Percentiles rank a stretch among this genome's conserved stretches.
Conservation (phyloP, 2,329 filamentous ascomycete species). For the Pseudogymnoascus verrucosus region DNA sequence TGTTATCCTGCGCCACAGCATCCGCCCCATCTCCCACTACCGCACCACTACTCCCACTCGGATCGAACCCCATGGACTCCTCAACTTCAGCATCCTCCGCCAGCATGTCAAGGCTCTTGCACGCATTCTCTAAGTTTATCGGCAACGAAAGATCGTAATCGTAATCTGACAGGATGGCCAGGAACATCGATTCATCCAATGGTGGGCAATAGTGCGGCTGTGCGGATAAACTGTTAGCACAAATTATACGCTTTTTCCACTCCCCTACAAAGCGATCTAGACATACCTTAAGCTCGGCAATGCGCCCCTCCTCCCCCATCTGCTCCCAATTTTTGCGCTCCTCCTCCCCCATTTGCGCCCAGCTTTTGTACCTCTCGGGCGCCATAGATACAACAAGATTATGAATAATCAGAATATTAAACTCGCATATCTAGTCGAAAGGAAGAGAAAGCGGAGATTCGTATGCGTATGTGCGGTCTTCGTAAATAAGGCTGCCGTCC, state of each 20-base stretch:
- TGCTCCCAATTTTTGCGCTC: no score
- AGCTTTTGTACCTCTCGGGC: background rate
- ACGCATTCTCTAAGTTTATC: constrained; percentile 46
- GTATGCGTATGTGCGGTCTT: constrained; percentile 4
- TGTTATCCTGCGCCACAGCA: background rate
- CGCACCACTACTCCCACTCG: constrained; percentile 55
- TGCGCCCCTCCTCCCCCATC: background rate
- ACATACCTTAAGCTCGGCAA: background rate
- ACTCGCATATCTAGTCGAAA: background rate
- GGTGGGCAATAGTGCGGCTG: constrained; percentile 66
- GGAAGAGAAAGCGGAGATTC: background rate
- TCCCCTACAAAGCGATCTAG: background rate
- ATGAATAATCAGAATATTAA: background rate
- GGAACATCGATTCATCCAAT: constrained; percentile 69
- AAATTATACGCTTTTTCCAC: background rate
- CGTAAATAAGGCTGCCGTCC: background rate
- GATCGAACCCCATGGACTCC: constrained; percentile 70
- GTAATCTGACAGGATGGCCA: constrained; percentile 68
- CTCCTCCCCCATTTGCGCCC: background rate
- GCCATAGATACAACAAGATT: background rate
- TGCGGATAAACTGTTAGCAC: background rate
- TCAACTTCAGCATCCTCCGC: constrained; percentile 56
- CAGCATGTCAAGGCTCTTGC: constrained; percentile 54
- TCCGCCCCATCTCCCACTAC: background rate
- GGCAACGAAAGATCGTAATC: constrained; percentile 56